Conservation (phyloP, 768 basidiomycete genomes). For the Brasilioporus rufonigricans region DNA sequence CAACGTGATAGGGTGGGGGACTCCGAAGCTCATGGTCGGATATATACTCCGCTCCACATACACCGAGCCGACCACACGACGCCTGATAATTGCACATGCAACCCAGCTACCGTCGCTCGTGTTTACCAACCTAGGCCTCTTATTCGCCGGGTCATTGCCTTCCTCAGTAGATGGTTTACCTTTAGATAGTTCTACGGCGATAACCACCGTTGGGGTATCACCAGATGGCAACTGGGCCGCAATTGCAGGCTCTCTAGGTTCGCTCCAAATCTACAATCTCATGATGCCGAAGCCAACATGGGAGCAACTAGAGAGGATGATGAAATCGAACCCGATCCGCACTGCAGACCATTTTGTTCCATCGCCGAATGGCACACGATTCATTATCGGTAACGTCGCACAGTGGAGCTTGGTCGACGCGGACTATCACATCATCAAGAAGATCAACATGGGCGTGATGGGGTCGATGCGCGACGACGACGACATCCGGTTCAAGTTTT, state of each 20-base stretch:
- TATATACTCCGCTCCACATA: background rate
- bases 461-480: background rate
- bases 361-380: slow-evolving; percentile 11
- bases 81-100: background rate
- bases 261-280: slow-evolving; percentile 10
- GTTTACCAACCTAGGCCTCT: background rate
- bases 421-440: slow-evolving; percentile 1
- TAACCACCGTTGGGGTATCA: slow-evolving; percentile 14
- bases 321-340: background rate
- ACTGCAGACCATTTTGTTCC: background rate
- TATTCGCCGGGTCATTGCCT: background rate
- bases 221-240: slow-evolving; percentile 21
- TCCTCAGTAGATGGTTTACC: background rate
- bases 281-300: background rate
- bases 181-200: background rate
- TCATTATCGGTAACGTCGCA: background rate
- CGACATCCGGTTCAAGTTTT: slow-evolving; percentile 7
- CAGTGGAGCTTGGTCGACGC: slow-evolving; percentile 9
- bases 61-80: background rate
- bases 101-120: slow-evolving; percentile 3
- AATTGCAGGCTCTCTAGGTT: background rate
- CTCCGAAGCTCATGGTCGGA: slow-evolving; percentile 1
- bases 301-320: background rate
- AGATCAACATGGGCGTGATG: slow-evolving; percentile 6
- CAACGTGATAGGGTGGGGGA: slow-evolving; percentile 4